phyloP scores from a whole-genome alignment of 768 basidiomycete genomes.

The Agaricus subrufescens region DNA sequence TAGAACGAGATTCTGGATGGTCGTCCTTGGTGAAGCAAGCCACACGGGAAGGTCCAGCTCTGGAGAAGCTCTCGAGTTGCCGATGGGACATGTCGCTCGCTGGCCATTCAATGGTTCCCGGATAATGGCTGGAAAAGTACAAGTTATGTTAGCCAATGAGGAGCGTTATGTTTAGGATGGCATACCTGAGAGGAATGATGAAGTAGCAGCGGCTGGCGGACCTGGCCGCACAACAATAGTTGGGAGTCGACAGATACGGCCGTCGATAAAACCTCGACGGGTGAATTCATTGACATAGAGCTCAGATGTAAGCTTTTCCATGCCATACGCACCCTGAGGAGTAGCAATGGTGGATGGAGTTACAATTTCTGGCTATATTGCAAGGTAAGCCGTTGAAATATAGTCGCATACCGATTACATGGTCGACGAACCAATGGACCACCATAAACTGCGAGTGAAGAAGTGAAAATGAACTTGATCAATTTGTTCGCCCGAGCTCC shows the following conservation, averaged over 20 bases:
- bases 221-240: constrained; percentile 57
- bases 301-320: constrained; percentile 51
- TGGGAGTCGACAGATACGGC: constrained; percentile 54
- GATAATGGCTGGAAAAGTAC: constrained; percentile 35
- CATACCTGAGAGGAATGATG: constrained; percentile 51
- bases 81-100: constrained; percentile 49
- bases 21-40: constrained; percentile 48
- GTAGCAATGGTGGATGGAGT: constrained; percentile 45
- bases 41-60: constrained; percentile 45
- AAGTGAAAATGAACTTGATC: constrained; percentile 56
- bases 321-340: constrained; percentile 53
- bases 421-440: constrained; percentile 38
- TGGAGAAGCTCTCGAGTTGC: constrained; percentile 36
- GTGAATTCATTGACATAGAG: constrained; percentile 57
- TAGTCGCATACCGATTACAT: neutral
- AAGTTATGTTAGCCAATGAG: neutral
- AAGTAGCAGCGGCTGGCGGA: constrained; percentile 48
- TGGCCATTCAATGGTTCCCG: constrained; percentile 53
- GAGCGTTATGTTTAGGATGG: neutral
- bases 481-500: constrained; percentile 12
- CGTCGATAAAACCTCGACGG: constrained; percentile 55
- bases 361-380: constrained; percentile 34
- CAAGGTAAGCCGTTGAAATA: neutral
- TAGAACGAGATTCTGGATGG: constrained; percentile 47
- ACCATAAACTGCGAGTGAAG: constrained; percentile 59